These are phyloP conservation scores for Hemileccinum impolitum DNA, from an alignment of 768 basidiomycete genomes.

Conservation along the genomic window DNA sequence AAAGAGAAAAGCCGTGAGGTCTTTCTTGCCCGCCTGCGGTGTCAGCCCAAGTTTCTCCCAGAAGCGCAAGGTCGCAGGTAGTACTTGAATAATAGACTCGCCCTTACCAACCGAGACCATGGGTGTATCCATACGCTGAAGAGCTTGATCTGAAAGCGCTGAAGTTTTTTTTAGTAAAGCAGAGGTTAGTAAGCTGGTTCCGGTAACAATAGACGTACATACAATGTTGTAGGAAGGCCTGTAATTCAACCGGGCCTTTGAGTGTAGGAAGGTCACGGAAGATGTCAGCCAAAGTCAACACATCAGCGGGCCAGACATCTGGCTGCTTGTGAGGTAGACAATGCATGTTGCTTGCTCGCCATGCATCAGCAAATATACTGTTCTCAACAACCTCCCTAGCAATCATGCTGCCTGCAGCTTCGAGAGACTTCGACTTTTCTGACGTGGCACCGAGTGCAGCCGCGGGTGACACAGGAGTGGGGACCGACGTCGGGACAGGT, in stretches of 20 bases:
- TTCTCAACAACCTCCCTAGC: constrained; percentile 76
- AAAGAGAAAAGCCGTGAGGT: constrained; percentile 64
- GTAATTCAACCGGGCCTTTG: constrained; percentile 42
- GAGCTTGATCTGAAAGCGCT: constrained; percentile 1
- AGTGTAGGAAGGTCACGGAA: constrained; percentile 32
- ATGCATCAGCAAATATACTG: constrained; percentile 61
- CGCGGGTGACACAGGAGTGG: constrained; percentile 84
- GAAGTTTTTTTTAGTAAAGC: constrained; percentile 1
- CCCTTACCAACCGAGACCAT: constrained; percentile 65
- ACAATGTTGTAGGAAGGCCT: constrained; percentile 43
- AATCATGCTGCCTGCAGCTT: constrained; percentile 60
- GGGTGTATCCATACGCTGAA: constrained; percentile 46
- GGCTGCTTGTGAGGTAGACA: constrained; percentile 13
- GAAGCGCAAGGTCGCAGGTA: constrained; percentile 70
- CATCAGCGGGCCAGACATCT: constrained; percentile 60
- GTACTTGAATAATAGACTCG: constrained; percentile 63
- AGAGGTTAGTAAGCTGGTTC: not conserved
- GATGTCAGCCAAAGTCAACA: constrained; percentile 42
- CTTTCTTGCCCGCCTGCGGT: constrained; percentile 68
- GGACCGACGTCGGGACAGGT: constrained; percentile 51
- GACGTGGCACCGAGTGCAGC: constrained; percentile 59
- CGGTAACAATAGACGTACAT: constrained; percentile 5
- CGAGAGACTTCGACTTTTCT: constrained; percentile 65
- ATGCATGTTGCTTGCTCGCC: constrained; percentile 43
- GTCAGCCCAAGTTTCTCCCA: constrained; percentile 82